These are phyloP conservation scores for Rhodotorula sp. DNA, from an alignment of 1,284 basidiomycete species.

Conservation along the genomic window DNA sequence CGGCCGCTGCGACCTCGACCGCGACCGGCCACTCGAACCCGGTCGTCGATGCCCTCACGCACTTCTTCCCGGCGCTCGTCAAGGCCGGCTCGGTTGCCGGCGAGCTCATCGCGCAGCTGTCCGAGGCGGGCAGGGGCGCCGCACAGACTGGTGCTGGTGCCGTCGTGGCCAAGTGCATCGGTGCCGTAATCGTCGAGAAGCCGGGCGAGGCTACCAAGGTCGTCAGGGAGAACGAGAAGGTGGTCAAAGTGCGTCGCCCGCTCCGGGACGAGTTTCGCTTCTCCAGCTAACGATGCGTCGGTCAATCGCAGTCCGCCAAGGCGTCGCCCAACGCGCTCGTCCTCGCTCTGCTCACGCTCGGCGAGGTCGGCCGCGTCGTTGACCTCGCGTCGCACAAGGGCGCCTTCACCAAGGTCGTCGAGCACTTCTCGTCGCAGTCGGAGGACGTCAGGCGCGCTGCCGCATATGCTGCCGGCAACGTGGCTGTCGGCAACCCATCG, in stretches of 20 bases:
- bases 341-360: conserved; percentile 80
- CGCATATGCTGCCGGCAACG: conserved; percentile 90
- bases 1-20: neutral
- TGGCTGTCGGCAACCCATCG: conserved; percentile 84
- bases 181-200: conserved; percentile 69
- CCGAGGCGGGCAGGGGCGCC: conserved; percentile 2
- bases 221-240: conserved; percentile 65
- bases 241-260: conserved; percentile 62
- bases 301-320: conserved; percentile 61
- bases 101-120: conserved; percentile 21
- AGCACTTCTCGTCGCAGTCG: conserved; percentile 69
- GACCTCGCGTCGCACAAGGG: conserved; percentile 76
- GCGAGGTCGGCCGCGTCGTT: conserved; percentile 82
- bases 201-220: conserved; percentile 71
- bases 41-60: conserved; percentile 73
- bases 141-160: conserved; percentile 32
- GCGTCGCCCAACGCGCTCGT: conserved; percentile 66
- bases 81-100: conserved; percentile 65
- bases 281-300: neutral
- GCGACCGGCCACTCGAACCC: conserved; percentile 55
- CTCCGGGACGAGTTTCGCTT: neutral
- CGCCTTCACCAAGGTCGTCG: conserved; percentile 70
- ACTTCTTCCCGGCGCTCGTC: conserved; percentile 78
- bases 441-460: conserved; percentile 84
- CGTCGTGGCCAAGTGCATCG: conserved; percentile 80